Evolutionary conservation across 1,139 yeast genomes (phyloP).

Genomic region (Debaryomyces fabryi): DNA sequence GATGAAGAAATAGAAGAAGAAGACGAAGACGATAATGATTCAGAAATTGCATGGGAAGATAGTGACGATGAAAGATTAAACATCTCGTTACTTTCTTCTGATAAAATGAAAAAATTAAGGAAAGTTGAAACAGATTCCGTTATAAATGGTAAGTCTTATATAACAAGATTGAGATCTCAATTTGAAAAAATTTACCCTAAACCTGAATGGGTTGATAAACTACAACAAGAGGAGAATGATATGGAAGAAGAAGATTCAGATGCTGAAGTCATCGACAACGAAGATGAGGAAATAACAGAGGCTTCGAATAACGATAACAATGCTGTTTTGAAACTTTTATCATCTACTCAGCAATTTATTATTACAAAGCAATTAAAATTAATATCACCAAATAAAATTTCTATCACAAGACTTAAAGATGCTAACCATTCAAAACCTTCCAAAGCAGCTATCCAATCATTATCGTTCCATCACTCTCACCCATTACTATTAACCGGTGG

Average conservation of each 20-base stretch:
- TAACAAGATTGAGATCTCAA: slow-evolving; percentile 74
- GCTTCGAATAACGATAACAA: slow-evolving; percentile 48
- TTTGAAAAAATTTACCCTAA: slow-evolving; percentile 86
- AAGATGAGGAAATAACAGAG: slow-evolving; percentile 22
- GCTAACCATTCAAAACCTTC: slow-evolving; percentile 75
- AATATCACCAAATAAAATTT: slow-evolving; percentile 70
- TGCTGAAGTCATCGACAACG: slow-evolving; percentile 39
- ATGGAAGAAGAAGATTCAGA: slow-evolving; percentile 28
- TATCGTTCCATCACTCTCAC: slow-evolving; percentile 83
- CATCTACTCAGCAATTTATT: slow-evolving; percentile 58
- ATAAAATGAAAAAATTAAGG: slow-evolving; percentile 73
- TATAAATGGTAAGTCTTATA: slow-evolving; percentile 68
- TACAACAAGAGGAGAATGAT: slow-evolving; percentile 27
- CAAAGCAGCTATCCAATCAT: slow-evolving; percentile 76
- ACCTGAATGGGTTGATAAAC: slow-evolving; percentile 79
- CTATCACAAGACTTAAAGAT: slow-evolving; percentile 80
- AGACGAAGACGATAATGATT: slow-evolving; percentile 36
- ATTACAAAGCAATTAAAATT: slow-evolving; percentile 55
- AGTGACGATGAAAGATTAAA: slow-evolving; percentile 82
- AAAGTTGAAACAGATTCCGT: slow-evolving; percentile 58
- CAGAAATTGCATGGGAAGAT: slow-evolving; percentile 78
- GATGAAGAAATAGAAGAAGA: slow-evolving; percentile 31
- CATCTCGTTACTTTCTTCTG: slow-evolving; percentile 62
- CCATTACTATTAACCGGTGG: slow-evolving; percentile 91
- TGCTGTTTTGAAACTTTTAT: slow-evolving; percentile 62